A percentile compares a stretch with the other conserved stretches of the same genome.
Conservation (phyloP, 805 yeast genomes). For the Schizosaccharomyces japonicus region DNA sequence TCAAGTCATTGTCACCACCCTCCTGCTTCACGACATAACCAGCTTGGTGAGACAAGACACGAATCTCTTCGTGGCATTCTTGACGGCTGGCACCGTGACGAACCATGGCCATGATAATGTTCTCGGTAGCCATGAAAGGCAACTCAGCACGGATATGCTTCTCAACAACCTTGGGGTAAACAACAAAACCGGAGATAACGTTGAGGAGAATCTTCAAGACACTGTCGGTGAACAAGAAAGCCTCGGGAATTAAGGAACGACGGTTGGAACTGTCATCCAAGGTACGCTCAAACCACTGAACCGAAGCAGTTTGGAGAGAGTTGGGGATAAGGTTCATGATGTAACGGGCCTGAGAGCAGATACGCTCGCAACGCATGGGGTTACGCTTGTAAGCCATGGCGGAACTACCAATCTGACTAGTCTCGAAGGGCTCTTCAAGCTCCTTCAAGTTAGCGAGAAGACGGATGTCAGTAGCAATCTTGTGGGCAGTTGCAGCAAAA, state of each 20-base stretch:
- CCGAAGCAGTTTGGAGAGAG: constrained; percentile 89
- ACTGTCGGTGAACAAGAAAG: constrained; percentile 88
- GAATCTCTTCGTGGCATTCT: constrained; percentile 91
- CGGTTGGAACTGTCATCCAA: constrained; percentile 94
- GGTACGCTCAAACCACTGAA: constrained; percentile 98
- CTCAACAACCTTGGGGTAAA: constrained; percentile 94
- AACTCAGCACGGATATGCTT: constrained; percentile 83
- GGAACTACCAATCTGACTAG: constrained; percentile 89
- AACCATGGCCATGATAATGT: constrained; percentile 98
- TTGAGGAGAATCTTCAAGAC: constrained; percentile 69
- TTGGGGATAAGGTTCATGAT: constrained; percentile 76
- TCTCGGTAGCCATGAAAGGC: constrained; percentile 99
- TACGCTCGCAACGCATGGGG: constrained; percentile 98
- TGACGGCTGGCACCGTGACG: constrained; percentile 94
- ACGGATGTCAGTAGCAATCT: constrained; percentile 92
- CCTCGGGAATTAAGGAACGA: constrained; percentile 88
- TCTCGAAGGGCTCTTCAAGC: constrained; percentile 94
- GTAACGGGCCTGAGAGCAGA: constrained; percentile 93
- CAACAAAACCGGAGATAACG: constrained; percentile 86
- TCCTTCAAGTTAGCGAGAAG: constrained; percentile 90
- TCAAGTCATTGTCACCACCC: constrained; percentile 95
- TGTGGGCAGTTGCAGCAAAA: constrained; percentile 87
- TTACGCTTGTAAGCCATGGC: constrained; percentile 99
- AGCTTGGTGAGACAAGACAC: constrained; percentile 92
- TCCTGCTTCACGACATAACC: constrained; percentile 90